These are phyloP conservation scores for Wickerhamomyces strasburgensis DNA, from an alignment of 805 yeast genomes.

Conservation along the genomic window DNA sequence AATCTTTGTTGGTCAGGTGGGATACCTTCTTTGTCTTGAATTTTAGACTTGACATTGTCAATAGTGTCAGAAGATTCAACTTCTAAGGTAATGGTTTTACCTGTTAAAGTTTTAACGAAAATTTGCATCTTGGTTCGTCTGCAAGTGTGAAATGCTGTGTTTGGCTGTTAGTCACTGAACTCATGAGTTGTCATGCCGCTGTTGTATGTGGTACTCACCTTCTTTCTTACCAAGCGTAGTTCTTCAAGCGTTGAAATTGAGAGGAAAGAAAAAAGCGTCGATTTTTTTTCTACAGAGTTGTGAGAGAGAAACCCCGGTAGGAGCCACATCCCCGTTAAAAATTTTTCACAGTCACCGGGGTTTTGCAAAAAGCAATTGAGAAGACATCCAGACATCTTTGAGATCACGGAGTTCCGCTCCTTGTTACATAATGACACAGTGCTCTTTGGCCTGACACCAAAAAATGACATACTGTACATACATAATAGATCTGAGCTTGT, in stretches of 20 bases:
- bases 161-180: no score
- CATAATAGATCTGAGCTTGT: not conserved
- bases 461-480: no score
- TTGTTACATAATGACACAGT: no score
- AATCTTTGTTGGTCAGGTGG: slow-evolving; percentile 98
- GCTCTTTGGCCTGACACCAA: no score
- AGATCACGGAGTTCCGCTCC: no score
- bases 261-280: slow-evolving; percentile 1
- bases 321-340: slow-evolving; percentile 1
- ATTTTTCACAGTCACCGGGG: slow-evolving; percentile 12
- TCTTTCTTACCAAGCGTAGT: slow-evolving; percentile 30
- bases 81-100: slow-evolving; percentile 98
- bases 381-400: not conserved
- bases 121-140: slow-evolving; percentile 75
- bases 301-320: not conserved
- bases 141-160: slow-evolving; percentile 33
- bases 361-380: no score
- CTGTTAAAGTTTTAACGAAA: slow-evolving; percentile 98
- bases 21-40: slow-evolving; percentile 96
- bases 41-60: slow-evolving; percentile 94
- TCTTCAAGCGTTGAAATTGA: no score
- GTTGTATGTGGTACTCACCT: no score
- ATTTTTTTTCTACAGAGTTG: not conserved
- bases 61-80: slow-evolving; percentile 97
- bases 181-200: no score